A percentile compares a stretch with the other conserved stretches of the same genome.
Evolutionary conservation across 176 grass and related monocot species (phyloP).

Genomic region (Bonia amplexicaulis): DNA sequence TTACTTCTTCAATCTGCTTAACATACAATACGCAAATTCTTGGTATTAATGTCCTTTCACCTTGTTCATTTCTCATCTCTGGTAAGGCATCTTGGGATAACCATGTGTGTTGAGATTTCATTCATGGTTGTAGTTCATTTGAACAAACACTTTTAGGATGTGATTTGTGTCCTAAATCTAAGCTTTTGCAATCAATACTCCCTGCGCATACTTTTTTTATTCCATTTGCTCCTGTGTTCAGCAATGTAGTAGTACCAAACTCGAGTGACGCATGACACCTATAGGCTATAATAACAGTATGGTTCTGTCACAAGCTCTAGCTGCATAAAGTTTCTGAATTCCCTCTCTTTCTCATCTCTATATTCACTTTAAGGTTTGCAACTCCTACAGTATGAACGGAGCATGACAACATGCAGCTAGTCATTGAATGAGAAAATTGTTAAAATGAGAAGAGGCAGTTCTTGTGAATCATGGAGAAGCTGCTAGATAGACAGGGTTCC

Average conservation of each 20-base stretch:
- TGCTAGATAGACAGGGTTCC: not conserved
- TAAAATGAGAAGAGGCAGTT: not conserved
- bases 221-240: not conserved
- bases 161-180: not conserved
- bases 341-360: not conserved
- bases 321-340: not conserved
- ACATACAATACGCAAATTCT: not conserved
- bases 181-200: not conserved
- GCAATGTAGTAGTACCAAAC: not conserved
- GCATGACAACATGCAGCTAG: too few species aligned
- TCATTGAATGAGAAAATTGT: not conserved
- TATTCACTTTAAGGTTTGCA: not conserved
- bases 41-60: not conserved
- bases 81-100: not conserved
- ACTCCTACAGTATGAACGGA: not conserved
- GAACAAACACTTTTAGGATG: not conserved
- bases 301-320: not conserved
- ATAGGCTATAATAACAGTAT: not conserved
- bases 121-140: not conserved
- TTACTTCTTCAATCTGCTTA: not conserved
- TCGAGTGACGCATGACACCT: not conserved
- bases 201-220: not conserved
- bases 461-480: not conserved
- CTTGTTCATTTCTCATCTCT: not conserved
- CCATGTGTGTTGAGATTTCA: not conserved